A percentile compares a stretch with the other conserved stretches of the same genome.
Conservation (phyloP, 1,284 basidiomycete genomes). For the Violaceomyces palustris region DNA sequence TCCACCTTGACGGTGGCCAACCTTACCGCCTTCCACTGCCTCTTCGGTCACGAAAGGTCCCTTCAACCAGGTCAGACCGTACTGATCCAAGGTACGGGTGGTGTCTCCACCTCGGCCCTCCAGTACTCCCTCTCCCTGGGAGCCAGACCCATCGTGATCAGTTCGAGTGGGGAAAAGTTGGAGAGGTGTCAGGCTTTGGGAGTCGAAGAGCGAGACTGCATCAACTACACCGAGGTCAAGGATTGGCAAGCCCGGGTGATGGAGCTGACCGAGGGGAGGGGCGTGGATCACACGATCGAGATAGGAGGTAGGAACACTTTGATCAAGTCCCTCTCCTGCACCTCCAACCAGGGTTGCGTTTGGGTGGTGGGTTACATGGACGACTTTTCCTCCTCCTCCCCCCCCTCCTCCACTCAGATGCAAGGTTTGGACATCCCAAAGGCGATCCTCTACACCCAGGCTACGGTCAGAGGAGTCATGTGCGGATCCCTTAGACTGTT, state of each 20-base stretch:
- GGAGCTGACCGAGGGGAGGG: slow-evolving; percentile 6
- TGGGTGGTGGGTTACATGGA: slow-evolving; percentile 31
- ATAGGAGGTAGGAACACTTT: slow-evolving; percentile 25
- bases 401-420: neutral
- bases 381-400: slow-evolving; percentile 11
- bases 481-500: slow-evolving; percentile 24
- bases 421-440: slow-evolving; percentile 10
- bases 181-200: slow-evolving; percentile 10
- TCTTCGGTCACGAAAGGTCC: slow-evolving; percentile 11
- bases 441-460: slow-evolving; percentile 16
- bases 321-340: slow-evolving; percentile 7
- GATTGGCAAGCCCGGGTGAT: slow-evolving; percentile 11
- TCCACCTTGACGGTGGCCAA: slow-evolving; percentile 14
- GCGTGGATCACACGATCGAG: slow-evolving; percentile 23
- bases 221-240: slow-evolving; percentile 17
- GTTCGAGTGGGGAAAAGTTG: slow-evolving; percentile 16
- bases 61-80: slow-evolving; percentile 18
- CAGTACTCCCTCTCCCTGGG: slow-evolving; percentile 15
- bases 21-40: slow-evolving; percentile 23
- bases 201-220: slow-evolving; percentile 6
- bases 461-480: slow-evolving; percentile 20
- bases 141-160: slow-evolving; percentile 26
- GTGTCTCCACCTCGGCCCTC: slow-evolving; percentile 19
- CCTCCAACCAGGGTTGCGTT: slow-evolving; percentile 11
- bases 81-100: slow-evolving; percentile 24